Conservation (phyloP, 208 protist species). For the Plasmodiophora brassicae region DNA sequence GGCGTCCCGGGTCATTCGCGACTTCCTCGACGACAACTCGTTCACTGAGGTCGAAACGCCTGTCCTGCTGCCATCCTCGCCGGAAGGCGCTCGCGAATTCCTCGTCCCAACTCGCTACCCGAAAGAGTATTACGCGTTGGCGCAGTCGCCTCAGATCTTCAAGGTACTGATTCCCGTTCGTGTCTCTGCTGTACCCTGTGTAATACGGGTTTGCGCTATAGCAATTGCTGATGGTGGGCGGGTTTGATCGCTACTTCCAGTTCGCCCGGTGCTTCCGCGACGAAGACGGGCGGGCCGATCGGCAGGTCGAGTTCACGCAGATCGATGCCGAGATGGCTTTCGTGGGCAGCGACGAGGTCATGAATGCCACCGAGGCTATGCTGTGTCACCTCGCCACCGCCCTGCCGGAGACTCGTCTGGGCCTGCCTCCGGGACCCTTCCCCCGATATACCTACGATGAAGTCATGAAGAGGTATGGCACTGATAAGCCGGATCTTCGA, state of each 20-base stretch:
- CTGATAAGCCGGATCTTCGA: slow-evolving; percentile 49
- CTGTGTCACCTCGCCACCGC: neutral
- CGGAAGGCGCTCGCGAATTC: slow-evolving; percentile 71
- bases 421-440: neutral
- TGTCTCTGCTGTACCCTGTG: neutral
- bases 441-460: neutral
- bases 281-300: slow-evolving; percentile 65
- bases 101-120: slow-evolving; percentile 63
- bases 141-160: slow-evolving; percentile 48
- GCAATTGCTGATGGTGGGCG: slow-evolving; percentile 71
- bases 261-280: slow-evolving; percentile 66
- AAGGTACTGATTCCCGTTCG: slow-evolving; percentile 48
- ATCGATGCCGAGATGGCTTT: slow-evolving; percentile 50
- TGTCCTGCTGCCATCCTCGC: slow-evolving; percentile 55
- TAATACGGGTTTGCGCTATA: slow-evolving; percentile 16
- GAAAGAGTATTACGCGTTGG: neutral
- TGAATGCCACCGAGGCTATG: neutral
- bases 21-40: neutral
- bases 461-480: slow-evolving; percentile 38
- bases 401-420: neutral
- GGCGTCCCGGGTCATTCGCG: neutral
- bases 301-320: slow-evolving; percentile 78
- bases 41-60: slow-evolving; percentile 31
- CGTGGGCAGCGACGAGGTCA: neutral
- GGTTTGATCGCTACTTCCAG: slow-evolving; percentile 73